Evolutionary conservation across 495 filamentous ascomycete species (phyloP), one percentile per base, ranked within the genome.

Genomic region (Neurospora hispaniola): DNA sequence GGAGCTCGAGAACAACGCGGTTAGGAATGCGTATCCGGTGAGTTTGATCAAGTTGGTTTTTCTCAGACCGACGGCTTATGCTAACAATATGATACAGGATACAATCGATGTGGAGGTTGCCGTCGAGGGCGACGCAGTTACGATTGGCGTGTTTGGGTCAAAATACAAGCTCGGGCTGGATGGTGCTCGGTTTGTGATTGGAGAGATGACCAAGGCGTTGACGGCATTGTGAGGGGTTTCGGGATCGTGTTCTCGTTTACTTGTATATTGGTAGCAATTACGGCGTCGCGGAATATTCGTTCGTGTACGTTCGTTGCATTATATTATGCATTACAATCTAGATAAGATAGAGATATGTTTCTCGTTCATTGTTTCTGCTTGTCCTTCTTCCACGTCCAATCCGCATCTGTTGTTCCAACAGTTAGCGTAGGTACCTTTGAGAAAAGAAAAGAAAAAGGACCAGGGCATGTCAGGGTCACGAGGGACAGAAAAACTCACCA

Each of bases 81-180:
- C 42, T 73, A 62, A 71, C 42, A n/a, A 14, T 3, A 1, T 0
- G 0, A 42, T 39, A 23, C 72, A 90, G 88, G 82, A 85, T 71
- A 79, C 85, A 1, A 44, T 90, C 40, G 88, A 90, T 74, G 70
- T 90, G 8, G 89, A 90, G 75, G 83, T 83, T 38, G 81, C 84
- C 11, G 70, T 89, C 12, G 72, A 77, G 5, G 81, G 79, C 23
- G 84, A 84, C 5, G 70, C 69, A 0, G 78, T 90, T 77, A 85
- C 87, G 70, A 80, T 90, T 66, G 89, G 89, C 6, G 78, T 89
- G 7, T 90, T 90, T 74, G 81, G 80, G 2, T 69, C 77, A 0
- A 18, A n/a, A 5, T 0, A 18, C 4, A 75, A 38, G 59, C 42
- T 81, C 20, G 74, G 77, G 1, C 59, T 68, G 0, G 18, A 48